Evolutionary conservation across 345 rosid species (phyloP), one percentile per base, ranked within the genome.

Genomic region (Turnera subulata): DNA sequence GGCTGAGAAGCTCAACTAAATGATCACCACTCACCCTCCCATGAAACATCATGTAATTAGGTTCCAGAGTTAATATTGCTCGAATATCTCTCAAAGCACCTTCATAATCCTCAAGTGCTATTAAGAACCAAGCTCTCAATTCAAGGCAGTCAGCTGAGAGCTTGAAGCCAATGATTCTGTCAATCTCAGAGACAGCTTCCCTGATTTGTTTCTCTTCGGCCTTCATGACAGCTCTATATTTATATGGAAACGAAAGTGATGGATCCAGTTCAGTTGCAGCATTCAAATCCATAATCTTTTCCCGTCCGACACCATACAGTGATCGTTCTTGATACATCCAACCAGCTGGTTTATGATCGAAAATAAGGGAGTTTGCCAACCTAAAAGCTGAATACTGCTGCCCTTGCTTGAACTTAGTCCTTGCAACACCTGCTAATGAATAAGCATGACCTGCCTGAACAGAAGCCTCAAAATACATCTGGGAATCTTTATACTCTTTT

Each of bases 271-370:
- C 86, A 26, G 95, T 80, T 43, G 98, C 94, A 54, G 72, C 58
- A 42, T 75, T 77, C 68, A 78, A 64, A 76, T 92, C 97, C 23
- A 51, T 62, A 12, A 80, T 70, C 69, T 86, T 92, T 60, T 82
- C 86, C 48, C 46, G 66, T 21, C 83, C 91, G 19, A 78, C 57
- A 38, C 77, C 80, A 66, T 84, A 92, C 33, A 89, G 65, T 50
- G 94, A 82, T 64, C 91, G 69, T 72, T 92, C 98, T 59, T 92
- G 98, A 68, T 77, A 89, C 94, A 92, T 92, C 98, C 98, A 92
- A n/a, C 96, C 98, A 48, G 66, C 72, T 59, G 89, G 78, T 60
- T 78, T 76, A 73, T 82, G 64, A 58, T 79, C 72, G 5, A 81
- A 68, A 60, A 92, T 76, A 52, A 92, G 73, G 42, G 80, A 83